Percentiles rank a stretch among this genome's conserved stretches.
These are phyloP conservation scores for Solanum medicagineum DNA, from an alignment of 257 asterid species.

Conservation along the genomic window DNA sequence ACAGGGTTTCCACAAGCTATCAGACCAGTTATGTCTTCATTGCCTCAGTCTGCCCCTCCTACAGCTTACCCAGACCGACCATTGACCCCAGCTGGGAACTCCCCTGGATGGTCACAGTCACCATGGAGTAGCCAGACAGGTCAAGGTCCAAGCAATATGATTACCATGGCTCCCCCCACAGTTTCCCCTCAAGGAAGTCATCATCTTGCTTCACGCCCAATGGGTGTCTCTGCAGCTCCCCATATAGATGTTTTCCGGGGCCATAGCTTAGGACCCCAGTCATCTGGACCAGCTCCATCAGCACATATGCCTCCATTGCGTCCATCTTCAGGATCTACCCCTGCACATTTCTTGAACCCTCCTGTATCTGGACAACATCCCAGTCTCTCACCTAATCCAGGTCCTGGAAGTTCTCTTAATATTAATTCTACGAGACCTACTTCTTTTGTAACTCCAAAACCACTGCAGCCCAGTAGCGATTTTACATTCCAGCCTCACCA, in stretches of 20 bases:
- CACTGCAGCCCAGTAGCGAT: constrained; percentile 53
- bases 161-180: constrained; percentile 9
- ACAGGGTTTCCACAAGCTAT: constrained; percentile 21
- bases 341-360: constrained; percentile 4
- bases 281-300: constrained; percentile 22
- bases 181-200: constrained; percentile 21
- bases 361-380: constrained; percentile 6
- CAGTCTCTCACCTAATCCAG: constrained; percentile 16
- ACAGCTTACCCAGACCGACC: constrained; percentile 1
- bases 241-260: constrained; percentile 13
- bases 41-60: constrained; percentile 10
- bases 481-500: constrained; percentile 75
- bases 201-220: constrained; percentile 20
- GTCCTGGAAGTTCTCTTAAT: constrained; percentile 23
- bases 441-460: constrained; percentile 35
- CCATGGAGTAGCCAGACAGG: constrained; percentile 18
- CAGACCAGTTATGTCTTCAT: constrained; percentile 22
- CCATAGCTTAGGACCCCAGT: neutral
- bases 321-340: constrained; percentile 14
- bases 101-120: constrained; percentile 27
- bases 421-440: constrained; percentile 22
- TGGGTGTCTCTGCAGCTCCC: constrained; percentile 12
- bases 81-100: neutral
- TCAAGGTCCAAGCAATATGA: constrained; percentile 20
- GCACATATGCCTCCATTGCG: constrained; percentile 16